Evolutionary conservation across 208 protist genomes (phyloP).

Genomic region (Acanthamoeba healyi): DNA sequence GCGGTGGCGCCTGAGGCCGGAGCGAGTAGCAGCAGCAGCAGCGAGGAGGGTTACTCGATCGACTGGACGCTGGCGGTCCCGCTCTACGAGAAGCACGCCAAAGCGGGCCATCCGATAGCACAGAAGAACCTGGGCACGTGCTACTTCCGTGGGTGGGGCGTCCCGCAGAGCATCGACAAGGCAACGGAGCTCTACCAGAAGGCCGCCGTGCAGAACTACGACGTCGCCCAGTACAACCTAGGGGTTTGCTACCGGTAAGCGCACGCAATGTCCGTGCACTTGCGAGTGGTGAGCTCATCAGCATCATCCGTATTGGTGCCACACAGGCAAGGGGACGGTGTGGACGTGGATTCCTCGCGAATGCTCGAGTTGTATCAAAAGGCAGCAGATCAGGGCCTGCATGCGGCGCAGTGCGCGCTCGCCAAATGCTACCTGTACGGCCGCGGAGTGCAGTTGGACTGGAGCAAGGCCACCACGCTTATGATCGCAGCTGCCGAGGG

Average conservation of each 20-base stretch:
- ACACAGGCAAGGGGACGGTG: neutral
- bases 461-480: neutral
- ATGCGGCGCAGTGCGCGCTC: neutral
- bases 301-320: no score
- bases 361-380: slow-evolving; percentile 20
- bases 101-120: neutral
- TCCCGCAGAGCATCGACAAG: slow-evolving; percentile 2
- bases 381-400: neutral
- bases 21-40: no score
- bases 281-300: neutral
- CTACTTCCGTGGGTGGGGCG: slow-evolving; percentile 12
- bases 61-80: slow-evolving; percentile 26
- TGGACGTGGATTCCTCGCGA: neutral
- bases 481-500: neutral
- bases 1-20: neutral
- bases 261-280: neutral
- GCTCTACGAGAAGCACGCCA: slow-evolving; percentile 18
- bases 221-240: slow-evolving; percentile 52
- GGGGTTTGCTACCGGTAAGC: slow-evolving; percentile 26
- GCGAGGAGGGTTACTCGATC: neutral
- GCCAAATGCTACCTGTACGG: slow-evolving; percentile 30
- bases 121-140: slow-evolving; percentile 51
- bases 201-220: slow-evolving; percentile 7
- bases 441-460: neutral
- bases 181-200: slow-evolving; percentile 4